Conservation (phyloP, 352 stramenopile species). For the Achlya hypogyna region DNA sequence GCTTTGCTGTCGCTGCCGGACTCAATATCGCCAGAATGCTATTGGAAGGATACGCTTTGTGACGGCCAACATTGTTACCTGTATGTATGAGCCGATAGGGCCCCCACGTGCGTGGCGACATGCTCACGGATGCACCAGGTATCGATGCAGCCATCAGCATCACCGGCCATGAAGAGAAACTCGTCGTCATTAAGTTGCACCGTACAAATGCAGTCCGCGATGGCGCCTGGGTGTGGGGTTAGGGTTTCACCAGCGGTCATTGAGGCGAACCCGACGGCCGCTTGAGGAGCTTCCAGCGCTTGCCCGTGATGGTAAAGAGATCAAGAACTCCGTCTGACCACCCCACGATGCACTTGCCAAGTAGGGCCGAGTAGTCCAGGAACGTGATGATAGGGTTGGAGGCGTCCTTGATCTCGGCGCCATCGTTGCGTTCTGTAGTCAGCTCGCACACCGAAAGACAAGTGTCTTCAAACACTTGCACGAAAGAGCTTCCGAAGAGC, state of each 20-base stretch:
- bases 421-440: conserved; percentile 1
- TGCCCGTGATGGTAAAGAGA: conserved; percentile 7
- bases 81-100: neutral
- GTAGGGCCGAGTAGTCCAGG: conserved; percentile 12
- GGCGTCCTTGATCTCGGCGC: neutral
- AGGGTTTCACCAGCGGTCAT: neutral
- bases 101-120: neutral
- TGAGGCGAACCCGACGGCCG: conserved; percentile 5
- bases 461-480: conserved; percentile 18
- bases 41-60: neutral
- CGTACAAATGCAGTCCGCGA: conserved; percentile 14
- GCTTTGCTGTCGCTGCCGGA: neutral
- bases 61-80: neutral
- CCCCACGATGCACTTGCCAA: conserved; percentile 13
- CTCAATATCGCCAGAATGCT: conserved; percentile 12
- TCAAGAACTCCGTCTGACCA: conserved; percentile 18
- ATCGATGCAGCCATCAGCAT: conserved; percentile 4
- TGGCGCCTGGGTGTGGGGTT: neutral
- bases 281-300: conserved; percentile 12
- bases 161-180: neutral
- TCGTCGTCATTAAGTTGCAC: neutral
- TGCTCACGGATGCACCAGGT: neutral
- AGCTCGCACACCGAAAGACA: conserved; percentile 1
- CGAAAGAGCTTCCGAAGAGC: conserved; percentile 1
- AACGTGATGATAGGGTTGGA: conserved; percentile 9